Evolutionary conservation across 2,329 filamentous ascomycete genomes (phyloP).

Genomic region (Knufia petricola): DNA sequence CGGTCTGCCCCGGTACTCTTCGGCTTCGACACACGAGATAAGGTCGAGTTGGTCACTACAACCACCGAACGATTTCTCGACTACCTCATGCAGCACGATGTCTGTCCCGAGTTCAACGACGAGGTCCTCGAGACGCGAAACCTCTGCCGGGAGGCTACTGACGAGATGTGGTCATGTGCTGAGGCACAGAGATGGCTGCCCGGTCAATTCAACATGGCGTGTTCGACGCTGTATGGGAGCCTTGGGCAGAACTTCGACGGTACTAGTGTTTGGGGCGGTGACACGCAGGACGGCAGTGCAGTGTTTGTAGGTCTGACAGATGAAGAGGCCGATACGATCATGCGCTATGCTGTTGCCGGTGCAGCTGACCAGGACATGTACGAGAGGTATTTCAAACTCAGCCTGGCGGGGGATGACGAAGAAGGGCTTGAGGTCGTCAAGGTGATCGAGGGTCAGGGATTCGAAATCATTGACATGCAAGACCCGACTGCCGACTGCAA

Average conservation of each 20-base stretch:
- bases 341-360: slow-evolving; percentile 42
- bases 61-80: slow-evolving; percentile 80
- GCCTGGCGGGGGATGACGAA: slow-evolving; percentile 24
- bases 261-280: slow-evolving; percentile 32
- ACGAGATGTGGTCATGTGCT: slow-evolving; percentile 55
- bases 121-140: slow-evolving; percentile 57
- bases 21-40: slow-evolving; percentile 43
- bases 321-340: slow-evolving; percentile 40
- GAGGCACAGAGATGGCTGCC: slow-evolving; percentile 50
- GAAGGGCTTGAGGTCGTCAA: slow-evolving; percentile 33
- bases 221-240: slow-evolving; percentile 54
- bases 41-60: slow-evolving; percentile 52
- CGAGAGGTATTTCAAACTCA: slow-evolving; percentile 28
- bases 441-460: slow-evolving; percentile 41
- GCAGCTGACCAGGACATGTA: slow-evolving; percentile 34
- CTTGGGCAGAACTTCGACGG: slow-evolving; percentile 36
- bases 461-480: slow-evolving; percentile 51
- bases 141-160: slow-evolving; percentile 56
- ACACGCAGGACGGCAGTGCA: slow-evolving; percentile 23
- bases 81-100: slow-evolving; percentile 74
- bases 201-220: slow-evolving; percentile 71
- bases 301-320: slow-evolving; percentile 32
- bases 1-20: slow-evolving; percentile 48
- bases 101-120: slow-evolving; percentile 68
- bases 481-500: slow-evolving; percentile 36